phyloP scores from a whole-genome alignment of 2,329 filamentous ascomycete genomes.

The Thermochaetoides dissita region DNA sequence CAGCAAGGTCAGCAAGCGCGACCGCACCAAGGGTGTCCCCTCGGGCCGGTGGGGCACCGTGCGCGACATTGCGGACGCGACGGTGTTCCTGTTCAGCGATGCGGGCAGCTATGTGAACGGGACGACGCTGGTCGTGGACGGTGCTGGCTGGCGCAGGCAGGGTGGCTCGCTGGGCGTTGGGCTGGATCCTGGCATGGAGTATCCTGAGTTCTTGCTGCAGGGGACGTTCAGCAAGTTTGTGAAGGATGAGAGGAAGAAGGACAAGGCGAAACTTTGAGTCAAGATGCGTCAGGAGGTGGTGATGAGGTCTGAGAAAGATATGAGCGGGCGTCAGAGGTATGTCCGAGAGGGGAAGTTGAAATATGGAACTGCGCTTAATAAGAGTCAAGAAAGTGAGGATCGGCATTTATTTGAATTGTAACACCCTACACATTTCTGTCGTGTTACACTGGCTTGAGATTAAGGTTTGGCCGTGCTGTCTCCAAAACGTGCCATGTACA shows the following conservation, averaged over 20 bases:
- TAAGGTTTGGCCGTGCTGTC: too few relatives aligned
- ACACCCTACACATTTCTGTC: too few relatives aligned
- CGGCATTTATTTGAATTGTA: too few relatives aligned
- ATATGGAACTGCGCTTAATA: too few relatives aligned
- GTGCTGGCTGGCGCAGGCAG: constrained; percentile 42
- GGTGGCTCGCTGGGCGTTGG: constrained; percentile 30
- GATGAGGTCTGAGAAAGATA: background rate
- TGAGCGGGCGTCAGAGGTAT: background rate
- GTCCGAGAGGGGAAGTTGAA: too few relatives aligned
- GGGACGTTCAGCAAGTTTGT: constrained; percentile 26
- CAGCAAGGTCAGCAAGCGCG: constrained; percentile 20
- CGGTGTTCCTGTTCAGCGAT: constrained; percentile 76
- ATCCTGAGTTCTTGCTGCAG: constrained; percentile 35
- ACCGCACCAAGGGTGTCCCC: constrained; percentile 42
- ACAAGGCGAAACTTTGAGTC: constrained; percentile 15
- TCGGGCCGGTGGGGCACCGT: constrained; percentile 64
- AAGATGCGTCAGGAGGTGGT: background rate
- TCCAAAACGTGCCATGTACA: too few relatives aligned
- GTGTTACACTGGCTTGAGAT: too few relatives aligned
- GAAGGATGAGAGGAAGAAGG: constrained; percentile 25
- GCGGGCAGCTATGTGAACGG: constrained; percentile 79
- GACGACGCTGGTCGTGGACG: constrained; percentile 62
- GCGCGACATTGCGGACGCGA: constrained; percentile 84
- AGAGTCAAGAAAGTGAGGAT: too few relatives aligned
- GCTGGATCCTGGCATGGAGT: constrained; percentile 32